A percentile compares a stretch with the other conserved stretches of the same genome.
These are phyloP conservation scores for Nannochloropsis salina DNA, from an alignment of 108 stramenopile species.

Conservation along the genomic window DNA sequence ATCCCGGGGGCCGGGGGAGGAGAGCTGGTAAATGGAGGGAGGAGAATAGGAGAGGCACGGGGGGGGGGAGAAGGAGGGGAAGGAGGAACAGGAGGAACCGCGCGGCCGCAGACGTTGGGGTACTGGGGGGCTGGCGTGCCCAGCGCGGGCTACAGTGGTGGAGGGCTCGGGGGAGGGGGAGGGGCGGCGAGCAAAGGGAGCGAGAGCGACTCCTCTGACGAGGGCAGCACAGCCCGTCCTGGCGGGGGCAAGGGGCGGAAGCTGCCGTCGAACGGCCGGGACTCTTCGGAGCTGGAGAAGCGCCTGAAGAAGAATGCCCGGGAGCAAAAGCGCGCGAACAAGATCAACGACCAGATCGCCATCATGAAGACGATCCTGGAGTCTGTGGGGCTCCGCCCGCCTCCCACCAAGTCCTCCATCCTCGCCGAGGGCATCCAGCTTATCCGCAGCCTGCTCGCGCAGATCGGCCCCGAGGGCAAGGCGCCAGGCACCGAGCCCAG, in stretches of 20 bases:
- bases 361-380: neutral
- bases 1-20: neutral
- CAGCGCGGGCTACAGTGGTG: neutral
- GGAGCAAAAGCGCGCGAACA: neutral
- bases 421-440: conserved; percentile 6
- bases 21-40: neutral
- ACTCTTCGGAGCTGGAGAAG: neutral
- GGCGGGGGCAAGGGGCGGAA: neutral
- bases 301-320: conserved; percentile 1
- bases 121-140: neutral
- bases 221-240: neutral
- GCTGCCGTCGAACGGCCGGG: neutral
- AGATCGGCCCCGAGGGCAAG: neutral
- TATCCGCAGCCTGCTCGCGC: neutral
- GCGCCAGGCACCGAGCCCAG: neutral
- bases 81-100: neutral
- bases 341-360: neutral
- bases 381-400: neutral
- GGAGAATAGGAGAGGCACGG: neutral
- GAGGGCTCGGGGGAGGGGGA: neutral
- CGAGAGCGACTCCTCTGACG: neutral
- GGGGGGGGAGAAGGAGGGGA: neutral
- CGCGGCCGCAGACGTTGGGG: neutral
- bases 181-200: neutral
- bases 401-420: conserved; percentile 11